Conservation (phyloP, 495 filamentous ascomycete species). For the Tuber umbilicatum region DNA sequence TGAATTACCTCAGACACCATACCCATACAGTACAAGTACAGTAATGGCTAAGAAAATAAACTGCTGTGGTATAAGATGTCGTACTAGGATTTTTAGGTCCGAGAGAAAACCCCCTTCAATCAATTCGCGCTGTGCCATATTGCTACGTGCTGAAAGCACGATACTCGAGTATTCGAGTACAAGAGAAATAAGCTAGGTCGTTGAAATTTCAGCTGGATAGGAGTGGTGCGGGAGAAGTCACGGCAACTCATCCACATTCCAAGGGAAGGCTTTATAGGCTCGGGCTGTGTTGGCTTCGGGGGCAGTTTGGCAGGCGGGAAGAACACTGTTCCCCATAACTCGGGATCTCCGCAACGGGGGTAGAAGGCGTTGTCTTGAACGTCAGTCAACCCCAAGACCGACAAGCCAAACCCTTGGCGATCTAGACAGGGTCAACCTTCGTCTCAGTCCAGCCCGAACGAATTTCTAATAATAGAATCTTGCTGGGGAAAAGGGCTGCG, state of each 20-base stretch:
- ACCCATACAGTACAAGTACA: too few relatives aligned
- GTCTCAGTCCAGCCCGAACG: not conserved
- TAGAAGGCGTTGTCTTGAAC: not conserved
- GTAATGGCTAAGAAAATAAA: not conserved
- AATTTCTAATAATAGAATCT: not conserved
- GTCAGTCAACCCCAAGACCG: not conserved
- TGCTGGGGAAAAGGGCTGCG: not conserved
- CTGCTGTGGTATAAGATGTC: not conserved
- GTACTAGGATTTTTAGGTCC: not conserved
- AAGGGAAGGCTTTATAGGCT: not conserved
- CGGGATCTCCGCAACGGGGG: not conserved
- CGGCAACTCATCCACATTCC: not conserved
- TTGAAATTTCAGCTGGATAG: not conserved
- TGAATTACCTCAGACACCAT: too few relatives aligned
- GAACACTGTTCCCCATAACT: not conserved
- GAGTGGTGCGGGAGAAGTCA: not conserved
- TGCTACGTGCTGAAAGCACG: not conserved
- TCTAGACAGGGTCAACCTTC: not conserved
- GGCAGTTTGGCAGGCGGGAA: not conserved
- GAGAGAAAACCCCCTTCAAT: not conserved
- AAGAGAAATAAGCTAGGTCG: not conserved
- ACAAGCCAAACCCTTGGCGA: not conserved
- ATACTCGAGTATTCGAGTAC: not conserved
- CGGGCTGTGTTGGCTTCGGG: not conserved
- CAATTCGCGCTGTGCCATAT: not conserved